Base-by-base conservation (phyloP, 176 grass and related monocot species). In the Juncus effusus region DNA sequence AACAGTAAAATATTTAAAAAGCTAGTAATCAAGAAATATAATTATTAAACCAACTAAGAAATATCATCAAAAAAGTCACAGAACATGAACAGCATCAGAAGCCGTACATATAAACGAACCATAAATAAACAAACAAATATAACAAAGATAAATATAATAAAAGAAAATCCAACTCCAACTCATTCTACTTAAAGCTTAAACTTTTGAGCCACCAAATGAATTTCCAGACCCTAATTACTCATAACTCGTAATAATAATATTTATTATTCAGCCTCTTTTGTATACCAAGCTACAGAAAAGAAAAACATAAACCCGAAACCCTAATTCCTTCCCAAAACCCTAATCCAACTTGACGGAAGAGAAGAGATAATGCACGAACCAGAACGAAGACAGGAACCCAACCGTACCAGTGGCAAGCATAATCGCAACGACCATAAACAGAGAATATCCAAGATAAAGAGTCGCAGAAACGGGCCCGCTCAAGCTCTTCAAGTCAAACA, bases 351-450 rank as follows among this genome's bases (percentile, higher is more conserved):
- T 82, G 54, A 82, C 73, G 0, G 79, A 82, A 38, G 79, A 82
- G 58, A 82, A 82, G 37, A 82, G 79, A 40, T 77, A 82, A 63
- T 82, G 73, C 13, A 82, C 56, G 9, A 82, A 82, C 57, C 73
- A 76, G 73, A 82, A 72, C 2, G 79, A 77, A 58, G 79, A 82
- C 40, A 82, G 53, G 62, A 83, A 83, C 41, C 81, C 81, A 16
- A 83, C 62, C 13, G 81, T 83, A 41, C 81, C 81, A 50, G 81
- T 83, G 1, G 81, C 69, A 1, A 83, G 81, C 81, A 83, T 78
- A 71, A 83, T 63, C 1, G 81, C 81, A 8, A 62, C 56, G 40
- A 61, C 81, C 81, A 83, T 83, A 53, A 83, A 61, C 35, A 83
- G 56, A 2, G 81, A 83, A 64, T 83, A 83, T 7, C 81, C 81